Percentiles rank a stretch among this genome's conserved stretches.
Evolutionary conservation across 352 stramenopile species (phyloP).

Genomic region (Elongisporangium undulatum): DNA sequence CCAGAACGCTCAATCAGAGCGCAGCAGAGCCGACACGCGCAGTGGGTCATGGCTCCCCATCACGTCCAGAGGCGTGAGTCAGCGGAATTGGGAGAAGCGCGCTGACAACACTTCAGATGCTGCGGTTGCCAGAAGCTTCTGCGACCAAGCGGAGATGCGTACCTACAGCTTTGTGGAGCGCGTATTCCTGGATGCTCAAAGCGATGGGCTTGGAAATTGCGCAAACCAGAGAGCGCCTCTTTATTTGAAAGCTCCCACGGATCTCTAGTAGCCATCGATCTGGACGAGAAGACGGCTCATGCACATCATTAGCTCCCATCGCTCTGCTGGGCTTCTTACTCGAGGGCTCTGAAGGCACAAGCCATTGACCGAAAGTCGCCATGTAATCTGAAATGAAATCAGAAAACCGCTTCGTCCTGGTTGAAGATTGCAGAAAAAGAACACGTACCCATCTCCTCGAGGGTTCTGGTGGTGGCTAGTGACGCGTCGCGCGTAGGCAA

Average conservation of each 20-base stretch:
- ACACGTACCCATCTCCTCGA: neutral
- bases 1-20: neutral
- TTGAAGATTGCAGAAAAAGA: neutral
- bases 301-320: neutral
- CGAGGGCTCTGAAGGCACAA: neutral
- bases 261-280: no score
- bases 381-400: neutral
- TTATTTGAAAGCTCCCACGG: neutral
- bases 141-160: neutral
- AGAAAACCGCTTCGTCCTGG: neutral
- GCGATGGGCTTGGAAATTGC: neutral
- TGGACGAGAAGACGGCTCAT: no score
- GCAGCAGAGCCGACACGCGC: neutral
- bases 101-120: neutral
- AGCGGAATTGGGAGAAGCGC: neutral
- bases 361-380: neutral
- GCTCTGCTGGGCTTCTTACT: neutral
- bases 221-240: neutral
- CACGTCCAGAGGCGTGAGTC: neutral
- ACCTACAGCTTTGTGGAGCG: neutral
- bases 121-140: neutral
- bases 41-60: neutral
- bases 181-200: no score
- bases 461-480: neutral
- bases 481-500: conserved; percentile 18